These are phyloP conservation scores for Tolypocladium pustulatum DNA, from an alignment of 2,329 filamentous ascomycete genomes.

Conservation along the genomic window DNA sequence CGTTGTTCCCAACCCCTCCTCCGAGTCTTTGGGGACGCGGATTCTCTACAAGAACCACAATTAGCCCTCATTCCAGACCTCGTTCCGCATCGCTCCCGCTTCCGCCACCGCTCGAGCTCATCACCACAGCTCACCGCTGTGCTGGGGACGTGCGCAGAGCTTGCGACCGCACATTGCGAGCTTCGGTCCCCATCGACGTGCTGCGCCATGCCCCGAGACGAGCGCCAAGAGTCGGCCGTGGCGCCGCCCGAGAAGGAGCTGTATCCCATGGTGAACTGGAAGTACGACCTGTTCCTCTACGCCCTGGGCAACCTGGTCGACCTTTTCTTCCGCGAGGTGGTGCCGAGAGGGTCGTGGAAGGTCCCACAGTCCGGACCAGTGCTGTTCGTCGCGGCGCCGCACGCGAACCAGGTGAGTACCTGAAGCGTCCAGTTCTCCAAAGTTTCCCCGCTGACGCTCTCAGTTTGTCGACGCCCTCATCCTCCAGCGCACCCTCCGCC, in stretches of 20 bases:
- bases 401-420: slow-evolving; percentile 75
- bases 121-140: background rate
- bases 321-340: slow-evolving; percentile 96
- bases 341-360: slow-evolving; percentile 90
- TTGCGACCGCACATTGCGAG: background rate
- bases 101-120: background rate
- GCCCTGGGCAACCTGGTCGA: slow-evolving; percentile 76
- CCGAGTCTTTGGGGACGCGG: no score
- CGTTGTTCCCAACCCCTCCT: background rate
- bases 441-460: background rate
- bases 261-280: slow-evolving; percentile 61
- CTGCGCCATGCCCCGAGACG: background rate
- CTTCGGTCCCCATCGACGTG: background rate
- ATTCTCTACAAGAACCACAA: background rate
- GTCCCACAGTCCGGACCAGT: slow-evolving; percentile 81
- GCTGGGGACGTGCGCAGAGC: background rate
- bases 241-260: slow-evolving; percentile 35
- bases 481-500: slow-evolving; percentile 80
- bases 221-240: background rate
- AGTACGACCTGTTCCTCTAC: slow-evolving; percentile 71
- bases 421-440: background rate
- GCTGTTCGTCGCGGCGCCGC: slow-evolving; percentile 91
- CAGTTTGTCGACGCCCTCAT: slow-evolving; percentile 94
- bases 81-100: background rate
- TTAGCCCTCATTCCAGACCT: background rate